These are phyloP conservation scores for Hypoxylon perforatum DNA, from an alignment of 495 filamentous ascomycete species.

Conservation along the genomic window DNA sequence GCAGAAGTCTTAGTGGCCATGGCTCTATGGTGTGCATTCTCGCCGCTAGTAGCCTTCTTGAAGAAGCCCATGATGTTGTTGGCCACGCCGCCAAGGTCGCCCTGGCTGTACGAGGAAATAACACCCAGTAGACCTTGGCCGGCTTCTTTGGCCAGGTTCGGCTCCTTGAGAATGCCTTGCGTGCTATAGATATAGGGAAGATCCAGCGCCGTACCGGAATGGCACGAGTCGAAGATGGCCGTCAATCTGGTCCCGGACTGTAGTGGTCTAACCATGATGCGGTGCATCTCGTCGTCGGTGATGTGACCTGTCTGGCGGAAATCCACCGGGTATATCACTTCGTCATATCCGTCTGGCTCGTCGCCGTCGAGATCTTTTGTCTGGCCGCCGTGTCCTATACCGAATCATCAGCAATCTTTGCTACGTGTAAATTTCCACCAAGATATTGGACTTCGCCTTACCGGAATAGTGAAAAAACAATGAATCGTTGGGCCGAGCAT, in stretches of 20 bases:
- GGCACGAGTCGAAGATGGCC: slow-evolving; percentile 99
- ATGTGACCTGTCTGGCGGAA: slow-evolving; percentile 92
- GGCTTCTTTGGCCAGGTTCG: slow-evolving; percentile 97
- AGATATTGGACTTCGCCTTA: slow-evolving; percentile 52
- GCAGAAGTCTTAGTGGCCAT: slow-evolving; percentile 91
- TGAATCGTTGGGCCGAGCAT: slow-evolving; percentile 92
- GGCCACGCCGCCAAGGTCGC: slow-evolving; percentile 86
- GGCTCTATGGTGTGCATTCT: slow-evolving; percentile 81
- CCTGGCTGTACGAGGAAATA: slow-evolving; percentile 88
- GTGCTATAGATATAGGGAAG: slow-evolving; percentile 98
- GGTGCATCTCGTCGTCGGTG: slow-evolving; percentile 98
- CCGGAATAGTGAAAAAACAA: slow-evolving; percentile 99
- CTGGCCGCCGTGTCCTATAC: slow-evolving; percentile 91
- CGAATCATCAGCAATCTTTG: slow-evolving; percentile 10
- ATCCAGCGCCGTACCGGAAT: slow-evolving; percentile 95
- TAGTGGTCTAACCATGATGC: slow-evolving; percentile 91
- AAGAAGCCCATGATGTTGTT: slow-evolving; percentile 85
- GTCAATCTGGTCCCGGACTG: slow-evolving; percentile 88
- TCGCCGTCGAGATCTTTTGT: slow-evolving; percentile 96
- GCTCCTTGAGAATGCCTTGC: slow-evolving; percentile 94
- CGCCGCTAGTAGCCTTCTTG: slow-evolving; percentile 90
- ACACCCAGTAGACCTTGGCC: slow-evolving; percentile 92
- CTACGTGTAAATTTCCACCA: background rate
- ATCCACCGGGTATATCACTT: slow-evolving; percentile 98
- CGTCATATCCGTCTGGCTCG: slow-evolving; percentile 95